Percentiles rank a stretch among this genome's conserved stretches.
phyloP scores from a whole-genome alignment of 2,329 filamentous ascomycete genomes.

The Penicillium sp. region DNA sequence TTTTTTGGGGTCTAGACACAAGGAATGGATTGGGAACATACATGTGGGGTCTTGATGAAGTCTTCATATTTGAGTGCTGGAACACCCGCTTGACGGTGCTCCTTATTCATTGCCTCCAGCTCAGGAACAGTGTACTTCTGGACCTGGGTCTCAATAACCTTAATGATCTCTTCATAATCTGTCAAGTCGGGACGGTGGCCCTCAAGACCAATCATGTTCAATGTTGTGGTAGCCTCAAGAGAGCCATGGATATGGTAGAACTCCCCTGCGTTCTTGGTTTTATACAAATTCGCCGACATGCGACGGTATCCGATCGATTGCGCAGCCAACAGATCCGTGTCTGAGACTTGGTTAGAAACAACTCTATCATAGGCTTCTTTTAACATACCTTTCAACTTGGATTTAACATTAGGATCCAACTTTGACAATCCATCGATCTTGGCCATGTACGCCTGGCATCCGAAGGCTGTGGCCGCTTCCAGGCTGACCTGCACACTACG shows the following conservation, averaged over 20 bases:
- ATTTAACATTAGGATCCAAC: slow-evolving; percentile 37
- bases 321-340: slow-evolving; percentile 69
- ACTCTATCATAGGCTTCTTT: background rate
- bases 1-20: background rate
- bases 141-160: slow-evolving; percentile 61
- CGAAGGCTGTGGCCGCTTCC: slow-evolving; percentile 43
- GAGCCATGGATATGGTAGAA: slow-evolving; percentile 78
- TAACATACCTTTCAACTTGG: slow-evolving; percentile 38
- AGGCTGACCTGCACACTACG: slow-evolving; percentile 37
- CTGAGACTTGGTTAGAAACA: slow-evolving; percentile 42
- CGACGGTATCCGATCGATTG: slow-evolving; percentile 71
- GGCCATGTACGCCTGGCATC: slow-evolving; percentile 44
- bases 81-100: slow-evolving; percentile 60
- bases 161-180: slow-evolving; percentile 60
- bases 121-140: slow-evolving; percentile 54
- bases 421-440: slow-evolving; percentile 43
- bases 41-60: slow-evolving; percentile 59
- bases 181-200: slow-evolving; percentile 61
- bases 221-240: slow-evolving; percentile 67
- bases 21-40: slow-evolving; percentile 23
- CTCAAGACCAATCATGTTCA: slow-evolving; percentile 69
- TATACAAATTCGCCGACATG: slow-evolving; percentile 71
- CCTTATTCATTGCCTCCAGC: slow-evolving; percentile 59
- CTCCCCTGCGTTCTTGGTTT: slow-evolving; percentile 63
- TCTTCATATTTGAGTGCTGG: slow-evolving; percentile 60